Base-by-base conservation (phyloP, 2,329 filamentous ascomycete genomes). In the Purpureocillium takamizusanense region DNA sequence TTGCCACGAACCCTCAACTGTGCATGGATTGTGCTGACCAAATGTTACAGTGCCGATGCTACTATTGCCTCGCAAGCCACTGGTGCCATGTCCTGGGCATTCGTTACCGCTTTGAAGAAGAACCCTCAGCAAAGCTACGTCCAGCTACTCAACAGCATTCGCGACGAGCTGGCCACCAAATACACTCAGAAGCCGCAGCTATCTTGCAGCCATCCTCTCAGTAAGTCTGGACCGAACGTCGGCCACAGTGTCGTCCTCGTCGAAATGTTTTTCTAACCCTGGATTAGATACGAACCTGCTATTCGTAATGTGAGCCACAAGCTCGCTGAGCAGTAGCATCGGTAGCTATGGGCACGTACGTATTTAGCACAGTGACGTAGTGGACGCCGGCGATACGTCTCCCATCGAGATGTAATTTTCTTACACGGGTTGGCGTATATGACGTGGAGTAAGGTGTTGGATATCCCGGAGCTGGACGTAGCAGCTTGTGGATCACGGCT, bases 121-220 rank as follows among this genome's bases (percentile, higher is more conserved):
- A 94, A 97, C 60, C 89, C 90, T 0, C 88, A 95, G 56, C 92
- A 98, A 69, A 95, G 88, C 67, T 98, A 98, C 56, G 89, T 98
- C 37, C 84, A 95, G 67, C 69, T 98, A 45, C 75, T 98, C 52
- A 97, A 95, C 71, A 95, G 83, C 62, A 95, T 98, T 54, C 84
- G 92, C 46, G 89, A 95, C 51, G 88, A 97, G 62, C 72, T 98
- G 45, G 69, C 86, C 44, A 79, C 77, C 36, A 90, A 90, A 57
- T 98, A 98, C 60, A 75, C 75, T 10, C 92, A 98, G 68, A 95
- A 94, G 69, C 92, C 92, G 41, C 92, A 98, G 69, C 70, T 98
- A 51, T 97, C 89, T 56, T 94, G 88, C 69, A 95, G 89, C 63
- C 92, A 98, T 63, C 92, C 92, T 40, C 70, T 98, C 60, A 87